Evolutionary conservation across 192 early-diverging fungal species (phyloP), one percentile per base, ranked within the genome.

Genomic region (Endogone sp.): DNA sequence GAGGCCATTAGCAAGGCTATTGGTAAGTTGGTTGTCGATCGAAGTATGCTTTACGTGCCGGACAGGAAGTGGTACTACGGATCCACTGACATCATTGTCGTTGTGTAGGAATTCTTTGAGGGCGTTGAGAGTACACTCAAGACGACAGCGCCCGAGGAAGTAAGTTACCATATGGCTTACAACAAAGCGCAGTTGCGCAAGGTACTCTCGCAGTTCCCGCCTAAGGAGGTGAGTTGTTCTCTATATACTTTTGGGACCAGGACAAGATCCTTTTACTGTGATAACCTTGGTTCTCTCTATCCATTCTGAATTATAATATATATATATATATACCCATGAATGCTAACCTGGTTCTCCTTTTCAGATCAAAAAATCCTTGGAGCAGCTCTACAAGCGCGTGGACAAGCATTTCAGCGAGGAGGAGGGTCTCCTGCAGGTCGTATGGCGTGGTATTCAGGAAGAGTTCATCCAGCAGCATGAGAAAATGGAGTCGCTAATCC

Each of bases 381-480:
- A 94, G 70, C 73, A 82, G 6, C 76, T 97, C 22, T 95, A 95
- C 70, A 94, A 93, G 63, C 88, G 92, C 29, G 94, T 99, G 2
- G 95, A 96, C 56, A 97, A 97, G 75, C 95, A 98, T 74, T 98
- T 93, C 73, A 83, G 90, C 3, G 92, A 95, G 22, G 91, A 92
- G 71, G 90, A 86, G 22, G 86, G 89, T 0, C 72, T 99, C 31
- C 68, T 94, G 13, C 93, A 93, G 64, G 90, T 96, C 10, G 89
- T 97, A 0, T 98, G 97, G 95, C 80, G 92, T 59, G 87, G 88
- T 6, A 94, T 99, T 44, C 91, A 94, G 59, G 91, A 95, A 65
- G 95, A 96, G 25, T 85, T 93, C 57, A 85, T 92, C 27, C 81
- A 84, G 25, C 90, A 91, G 71, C 85, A 94, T 59, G 85, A 92